Percentiles rank a stretch among this genome's conserved stretches.
Evolutionary conservation across 179 eudicot genomes (phyloP).

Genomic region (Nepenthes alata): DNA sequence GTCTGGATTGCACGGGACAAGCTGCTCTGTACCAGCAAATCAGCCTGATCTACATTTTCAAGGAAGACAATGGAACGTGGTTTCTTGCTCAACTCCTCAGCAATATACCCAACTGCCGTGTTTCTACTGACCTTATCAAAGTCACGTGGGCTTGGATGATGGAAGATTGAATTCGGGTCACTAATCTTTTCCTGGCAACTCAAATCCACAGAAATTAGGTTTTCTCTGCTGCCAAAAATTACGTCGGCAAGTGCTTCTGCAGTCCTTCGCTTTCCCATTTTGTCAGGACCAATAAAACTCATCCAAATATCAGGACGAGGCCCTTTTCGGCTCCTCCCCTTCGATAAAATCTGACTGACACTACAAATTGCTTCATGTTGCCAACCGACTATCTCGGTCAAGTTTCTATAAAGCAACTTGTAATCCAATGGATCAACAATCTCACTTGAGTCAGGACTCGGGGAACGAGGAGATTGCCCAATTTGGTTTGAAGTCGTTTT

Average conservation of each 20-base stretch:
- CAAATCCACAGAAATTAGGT: conserved; percentile 43
- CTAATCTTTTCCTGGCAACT: conserved; percentile 23
- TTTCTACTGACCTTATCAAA: conserved; percentile 37
- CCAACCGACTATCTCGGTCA: conserved; percentile 47
- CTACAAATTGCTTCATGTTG: conserved; percentile 52
- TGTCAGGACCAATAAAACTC: conserved; percentile 65
- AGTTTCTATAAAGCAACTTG: conserved; percentile 40
- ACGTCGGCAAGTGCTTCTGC: conserved; percentile 61
- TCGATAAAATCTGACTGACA: conserved; percentile 40
- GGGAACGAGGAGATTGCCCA: conserved; percentile 13
- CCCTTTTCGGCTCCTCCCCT: conserved; percentile 36
- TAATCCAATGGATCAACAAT: conserved; percentile 37
- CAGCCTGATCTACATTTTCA: conserved; percentile 67
- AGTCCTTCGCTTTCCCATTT: conserved; percentile 53
- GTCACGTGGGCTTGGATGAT: conserved; percentile 10
- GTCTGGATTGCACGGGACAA: conserved; percentile 56
- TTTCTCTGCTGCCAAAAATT: conserved; percentile 41
- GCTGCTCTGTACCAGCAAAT: conserved; percentile 43
- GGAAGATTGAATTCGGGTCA: conserved; percentile 29
- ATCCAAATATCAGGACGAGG: conserved; percentile 54
- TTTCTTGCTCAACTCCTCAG: conserved; percentile 50
- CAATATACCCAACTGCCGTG: conserved; percentile 52
- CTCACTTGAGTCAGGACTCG: conserved; percentile 9
- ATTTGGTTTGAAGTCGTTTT: conserved; percentile 10
- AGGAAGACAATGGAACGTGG: conserved; percentile 61